Evolutionary conservation across 1,284 basidiomycete genomes (phyloP).

Genomic region (Austroboletus novae-zelandiae): DNA sequence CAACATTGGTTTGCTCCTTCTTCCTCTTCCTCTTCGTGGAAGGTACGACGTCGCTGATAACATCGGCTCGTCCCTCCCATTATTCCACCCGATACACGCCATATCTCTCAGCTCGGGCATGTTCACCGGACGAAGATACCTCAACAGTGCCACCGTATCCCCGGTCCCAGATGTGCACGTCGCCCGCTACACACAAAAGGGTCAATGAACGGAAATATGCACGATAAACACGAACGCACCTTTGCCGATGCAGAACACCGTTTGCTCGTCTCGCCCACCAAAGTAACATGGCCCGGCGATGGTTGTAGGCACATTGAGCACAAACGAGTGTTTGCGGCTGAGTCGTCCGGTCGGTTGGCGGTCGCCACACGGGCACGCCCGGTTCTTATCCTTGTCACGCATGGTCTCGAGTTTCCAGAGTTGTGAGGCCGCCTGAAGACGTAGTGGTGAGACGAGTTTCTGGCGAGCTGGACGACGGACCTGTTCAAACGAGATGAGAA

Average conservation of each 20-base stretch:
- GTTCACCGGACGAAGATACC: conserved; percentile 56
- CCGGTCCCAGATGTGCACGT: conserved; percentile 82
- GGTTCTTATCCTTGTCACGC: conserved; percentile 40
- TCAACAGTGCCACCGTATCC: conserved; percentile 67
- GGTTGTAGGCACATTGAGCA: conserved; percentile 63
- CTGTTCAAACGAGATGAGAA: conserved; percentile 59
- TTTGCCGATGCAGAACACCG: conserved; percentile 75
- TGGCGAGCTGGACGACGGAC: conserved; percentile 30
- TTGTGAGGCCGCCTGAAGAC: conserved; percentile 64
- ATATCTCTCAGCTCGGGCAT: conserved; percentile 50
- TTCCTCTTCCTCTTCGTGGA: conserved; percentile 35
- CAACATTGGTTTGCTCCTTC: conserved; percentile 33
- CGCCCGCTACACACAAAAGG: conserved; percentile 52
- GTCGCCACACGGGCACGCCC: conserved; percentile 19
- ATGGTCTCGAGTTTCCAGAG: conserved; percentile 72
- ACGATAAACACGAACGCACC: conserved; percentile 36
- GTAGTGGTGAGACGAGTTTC: neutral
- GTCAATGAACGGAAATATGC: no score
- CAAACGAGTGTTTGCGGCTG: conserved; percentile 64
- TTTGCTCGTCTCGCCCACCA: conserved; percentile 69
- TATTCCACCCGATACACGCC: conserved; percentile 78
- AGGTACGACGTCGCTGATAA: conserved; percentile 61
- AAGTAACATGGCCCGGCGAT: conserved; percentile 79
- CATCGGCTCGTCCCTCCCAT: conserved; percentile 57
- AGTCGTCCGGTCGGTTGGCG: conserved; percentile 43